Evolutionary conservation across 352 stramenopile genomes (phyloP).

Genomic region (Albugo laibachii): DNA sequence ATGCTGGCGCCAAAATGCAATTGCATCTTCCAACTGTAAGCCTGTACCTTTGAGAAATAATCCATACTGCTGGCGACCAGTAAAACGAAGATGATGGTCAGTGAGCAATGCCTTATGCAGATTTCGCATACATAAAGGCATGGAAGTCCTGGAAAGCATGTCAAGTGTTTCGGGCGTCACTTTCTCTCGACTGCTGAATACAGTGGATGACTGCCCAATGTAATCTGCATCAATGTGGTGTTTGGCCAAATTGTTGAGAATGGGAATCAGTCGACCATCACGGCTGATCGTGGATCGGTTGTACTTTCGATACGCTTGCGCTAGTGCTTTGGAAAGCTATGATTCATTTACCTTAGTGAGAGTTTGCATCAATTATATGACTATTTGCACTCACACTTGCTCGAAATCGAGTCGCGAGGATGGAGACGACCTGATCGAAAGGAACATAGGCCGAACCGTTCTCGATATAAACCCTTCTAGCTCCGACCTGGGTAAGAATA

Average conservation of each 20-base stretch:
- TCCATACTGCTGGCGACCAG: slow-evolving; percentile 92
- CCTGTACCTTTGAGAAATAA: slow-evolving; percentile 98
- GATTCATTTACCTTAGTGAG: neutral
- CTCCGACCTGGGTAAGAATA: slow-evolving; percentile 16
- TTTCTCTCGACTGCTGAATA: slow-evolving; percentile 20
- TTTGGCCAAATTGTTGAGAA: slow-evolving; percentile 91
- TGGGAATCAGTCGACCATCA: slow-evolving; percentile 83
- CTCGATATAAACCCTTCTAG: slow-evolving; percentile 87
- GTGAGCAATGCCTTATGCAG: slow-evolving; percentile 86
- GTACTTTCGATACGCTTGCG: slow-evolving; percentile 72
- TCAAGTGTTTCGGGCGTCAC: slow-evolving; percentile 88
- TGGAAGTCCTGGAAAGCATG: slow-evolving; percentile 65
- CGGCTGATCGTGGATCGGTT: slow-evolving; percentile 79
- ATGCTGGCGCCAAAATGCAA: slow-evolving; percentile 89
- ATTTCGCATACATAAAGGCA: slow-evolving; percentile 96
- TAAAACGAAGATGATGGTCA: slow-evolving; percentile 95
- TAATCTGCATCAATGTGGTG: slow-evolving; percentile 90
- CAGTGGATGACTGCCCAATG: slow-evolving; percentile 17
- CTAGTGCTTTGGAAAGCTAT: slow-evolving; percentile 82
- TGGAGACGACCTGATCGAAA: slow-evolving; percentile 85
- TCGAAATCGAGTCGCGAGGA: slow-evolving; percentile 87
- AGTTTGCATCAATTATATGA: neutral
- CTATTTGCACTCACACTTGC: slow-evolving; percentile 27
- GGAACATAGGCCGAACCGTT: slow-evolving; percentile 90
- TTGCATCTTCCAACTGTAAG: slow-evolving; percentile 90